These are phyloP conservation scores for Diversispora eburnea DNA, from an alignment of 192 early-diverging fungal genomes.

Conservation along the genomic window DNA sequence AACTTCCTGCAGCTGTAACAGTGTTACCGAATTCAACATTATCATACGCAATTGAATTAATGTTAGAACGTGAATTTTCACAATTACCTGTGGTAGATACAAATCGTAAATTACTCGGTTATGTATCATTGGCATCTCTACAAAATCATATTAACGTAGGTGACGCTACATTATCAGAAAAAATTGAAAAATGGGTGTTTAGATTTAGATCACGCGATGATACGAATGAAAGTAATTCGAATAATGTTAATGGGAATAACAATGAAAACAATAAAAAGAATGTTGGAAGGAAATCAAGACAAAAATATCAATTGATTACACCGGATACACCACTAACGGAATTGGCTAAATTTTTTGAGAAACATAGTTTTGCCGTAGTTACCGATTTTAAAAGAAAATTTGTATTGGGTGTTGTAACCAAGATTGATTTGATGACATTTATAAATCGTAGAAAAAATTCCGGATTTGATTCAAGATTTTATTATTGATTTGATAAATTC, in stretches of 20 bases:
- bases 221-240: constrained; percentile 19
- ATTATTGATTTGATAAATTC: too few relatives aligned
- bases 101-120: constrained; percentile 69
- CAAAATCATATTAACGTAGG: constrained; percentile 56
- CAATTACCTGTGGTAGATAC: constrained; percentile 74
- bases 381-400: constrained; percentile 77
- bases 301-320: constrained; percentile 71
- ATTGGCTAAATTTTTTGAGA: constrained; percentile 79
- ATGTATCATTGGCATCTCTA: constrained; percentile 63
- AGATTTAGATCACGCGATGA: constrained; percentile 45
- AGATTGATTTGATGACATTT: constrained; percentile 60
- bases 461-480: too few relatives aligned
- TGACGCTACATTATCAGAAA: constrained; percentile 42
- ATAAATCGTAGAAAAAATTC: too few relatives aligned
- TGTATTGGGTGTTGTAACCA: constrained; percentile 75
- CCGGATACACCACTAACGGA: constrained; percentile 75
- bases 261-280: constrained; percentile 22
- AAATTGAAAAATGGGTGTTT: constrained; percentile 64
- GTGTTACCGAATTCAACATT: constrained; percentile 56
- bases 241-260: too few relatives aligned
- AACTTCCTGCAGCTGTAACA: constrained; percentile 74
- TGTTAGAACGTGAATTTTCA: constrained; percentile 82
- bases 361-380: constrained; percentile 76
- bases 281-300: not conserved
- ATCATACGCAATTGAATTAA: constrained; percentile 65